Evolutionary conservation across 495 filamentous ascomycete genomes (phyloP), one percentile per base, ranked within the genome.

Genomic region (Viridothelium virens): DNA sequence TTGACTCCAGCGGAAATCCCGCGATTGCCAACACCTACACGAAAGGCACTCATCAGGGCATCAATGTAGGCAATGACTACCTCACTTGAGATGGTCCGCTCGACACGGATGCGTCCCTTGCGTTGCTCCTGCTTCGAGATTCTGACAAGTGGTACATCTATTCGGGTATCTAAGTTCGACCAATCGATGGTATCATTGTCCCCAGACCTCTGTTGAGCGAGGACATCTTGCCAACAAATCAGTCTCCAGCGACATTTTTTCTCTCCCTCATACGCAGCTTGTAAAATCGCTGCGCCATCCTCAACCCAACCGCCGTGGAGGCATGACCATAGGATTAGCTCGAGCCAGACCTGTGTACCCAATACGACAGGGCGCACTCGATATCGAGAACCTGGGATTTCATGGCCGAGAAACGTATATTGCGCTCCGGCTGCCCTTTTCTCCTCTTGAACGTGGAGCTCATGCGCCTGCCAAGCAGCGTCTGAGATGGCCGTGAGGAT

Each of bases 281-380:
- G 69, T 1, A 87, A 64, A 4, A 89, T 76, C 62, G 74, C 77
- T 53, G 77, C 70, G 31, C 84, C 86, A 68, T 86, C 82, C 56
- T 71, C 73, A 10, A 82, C 72, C 76, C 83, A 85, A 5, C 82
- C 83, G 66, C 85, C 82, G 70, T 88, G 84, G 36, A 87, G 77
- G 70, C 86, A 89, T 65, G 82, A 83, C 86, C 86, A 89, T 7
- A 89, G 77, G 56, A 88, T 78, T 12, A 88, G 76, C 68, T 89
- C 86, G 1, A 89, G 72, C 86, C 86, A 89, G 31, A 88, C 76
- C 65, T 86, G 83, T 25, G 82, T 80, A 1, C 81, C 81, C 2
- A 87, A 72, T 46, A 82, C 80, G 61, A 78, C 76, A n/a, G 85
- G 74, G 34, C 77, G 75, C 34, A 83, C 75, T 47, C 80, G 82